phyloP scores from a whole-genome alignment of 257 asterid species.

The Thymus mandschuricus region DNA sequence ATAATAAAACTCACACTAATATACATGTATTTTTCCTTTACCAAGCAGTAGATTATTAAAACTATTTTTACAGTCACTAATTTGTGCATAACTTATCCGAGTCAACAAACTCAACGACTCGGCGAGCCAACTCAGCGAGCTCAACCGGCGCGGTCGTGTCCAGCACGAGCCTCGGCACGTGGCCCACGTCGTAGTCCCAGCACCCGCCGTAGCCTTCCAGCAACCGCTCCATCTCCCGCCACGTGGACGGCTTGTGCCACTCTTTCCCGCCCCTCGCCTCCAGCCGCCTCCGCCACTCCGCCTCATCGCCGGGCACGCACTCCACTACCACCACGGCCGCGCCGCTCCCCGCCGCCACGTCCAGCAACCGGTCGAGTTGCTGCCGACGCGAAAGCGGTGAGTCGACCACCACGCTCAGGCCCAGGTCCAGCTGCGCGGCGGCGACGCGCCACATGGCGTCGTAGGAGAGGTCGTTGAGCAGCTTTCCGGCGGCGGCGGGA shows the following conservation, averaged over 20 bases:
- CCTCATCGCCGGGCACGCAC: constrained; percentile 62
- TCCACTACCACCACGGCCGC: constrained; percentile 53
- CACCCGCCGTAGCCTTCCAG: constrained; percentile 67
- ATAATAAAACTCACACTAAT: too few species aligned
- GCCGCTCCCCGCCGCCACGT: constrained; percentile 35
- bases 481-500: constrained; percentile 38
- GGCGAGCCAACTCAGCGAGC: constrained; percentile 40
- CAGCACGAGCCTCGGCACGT: constrained; percentile 57
- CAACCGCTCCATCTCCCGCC: constrained; percentile 69
- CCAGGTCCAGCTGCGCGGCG: constrained; percentile 58
- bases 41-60: background rate
- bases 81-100: background rate
- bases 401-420: constrained; percentile 60
- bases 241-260: constrained; percentile 74
- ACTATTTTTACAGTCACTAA: too few species aligned
- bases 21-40: too few species aligned
- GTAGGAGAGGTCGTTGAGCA: constrained; percentile 69
- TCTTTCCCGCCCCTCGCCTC: constrained; percentile 54
- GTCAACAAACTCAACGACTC: constrained; percentile 44
- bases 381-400: constrained; percentile 66
- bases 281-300: constrained; percentile 69
- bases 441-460: constrained; percentile 61
- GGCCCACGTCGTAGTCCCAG: constrained; percentile 75
- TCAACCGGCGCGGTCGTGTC: constrained; percentile 56
- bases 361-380: constrained; percentile 51